A percentile compares a stretch with the other conserved stretches of the same genome.
phyloP scores from a whole-genome alignment of 164 flowering plant species.

The Buxus sempervirens region DNA sequence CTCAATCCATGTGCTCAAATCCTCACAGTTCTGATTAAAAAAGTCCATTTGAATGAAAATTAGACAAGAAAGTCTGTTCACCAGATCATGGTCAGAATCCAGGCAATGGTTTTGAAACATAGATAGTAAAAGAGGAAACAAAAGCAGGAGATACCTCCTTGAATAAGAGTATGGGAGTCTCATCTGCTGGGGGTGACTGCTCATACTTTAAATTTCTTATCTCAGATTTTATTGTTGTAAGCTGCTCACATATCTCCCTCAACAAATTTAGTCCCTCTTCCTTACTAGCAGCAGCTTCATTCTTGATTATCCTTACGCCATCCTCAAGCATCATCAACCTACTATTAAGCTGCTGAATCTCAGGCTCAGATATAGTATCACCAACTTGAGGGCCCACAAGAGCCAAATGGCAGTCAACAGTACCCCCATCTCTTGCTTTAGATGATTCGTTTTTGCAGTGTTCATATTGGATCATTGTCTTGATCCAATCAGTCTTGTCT shows the following conservation, averaged over 20 bases:
- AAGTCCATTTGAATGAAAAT: not conserved
- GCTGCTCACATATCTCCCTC: constrained; percentile 52
- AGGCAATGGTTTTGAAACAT: not conserved
- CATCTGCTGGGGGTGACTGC: constrained; percentile 28
- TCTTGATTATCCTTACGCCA: constrained; percentile 28
- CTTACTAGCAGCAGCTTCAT: constrained; percentile 27
- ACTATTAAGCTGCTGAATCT: constrained; percentile 33
- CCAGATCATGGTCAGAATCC: too few relatives aligned
- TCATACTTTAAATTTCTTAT: constrained; percentile 33
- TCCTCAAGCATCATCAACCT: constrained; percentile 48
- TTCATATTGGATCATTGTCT: constrained; percentile 20
- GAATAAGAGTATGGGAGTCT: constrained; percentile 28
- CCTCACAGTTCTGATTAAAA: too few relatives aligned
- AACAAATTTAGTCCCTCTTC: constrained; percentile 50
- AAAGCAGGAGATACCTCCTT: constrained; percentile 46
- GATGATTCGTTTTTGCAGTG: constrained; percentile 18
- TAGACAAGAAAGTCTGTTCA: not conserved
- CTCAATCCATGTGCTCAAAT: not conserved
- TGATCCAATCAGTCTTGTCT: constrained; percentile 27
- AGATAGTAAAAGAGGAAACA: not conserved
- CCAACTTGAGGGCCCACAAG: constrained; percentile 13
- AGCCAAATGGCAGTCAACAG: constrained; percentile 17
- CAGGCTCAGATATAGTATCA: constrained; percentile 21
- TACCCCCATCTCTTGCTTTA: constrained; percentile 19
- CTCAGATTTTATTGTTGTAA: constrained; percentile 48